Evolutionary conservation across 1,284 basidiomycete genomes (phyloP).

Genomic region (Rhodotorula sp.): DNA sequence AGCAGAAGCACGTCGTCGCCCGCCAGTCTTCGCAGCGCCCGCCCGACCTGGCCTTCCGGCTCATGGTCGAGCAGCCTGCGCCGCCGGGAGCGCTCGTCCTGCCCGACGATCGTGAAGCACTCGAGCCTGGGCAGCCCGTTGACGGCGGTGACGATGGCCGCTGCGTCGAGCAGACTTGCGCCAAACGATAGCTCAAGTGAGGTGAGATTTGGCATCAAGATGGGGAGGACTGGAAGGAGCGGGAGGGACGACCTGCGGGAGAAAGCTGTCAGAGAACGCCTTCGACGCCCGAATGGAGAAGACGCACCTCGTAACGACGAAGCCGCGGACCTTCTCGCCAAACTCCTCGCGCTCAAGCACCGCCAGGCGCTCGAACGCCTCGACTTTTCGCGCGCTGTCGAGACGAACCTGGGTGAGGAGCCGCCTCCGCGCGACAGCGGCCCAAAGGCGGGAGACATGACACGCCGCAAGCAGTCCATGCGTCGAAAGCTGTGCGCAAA

Average conservation of each 20-base stretch:
- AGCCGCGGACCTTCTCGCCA: background rate
- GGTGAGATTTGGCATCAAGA: background rate
- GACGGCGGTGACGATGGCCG: background rate
- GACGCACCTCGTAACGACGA: slow-evolving; percentile 4
- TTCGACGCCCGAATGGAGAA: rapidly evolving
- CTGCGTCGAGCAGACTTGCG: background rate
- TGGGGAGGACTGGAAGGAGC: slow-evolving; percentile 1
- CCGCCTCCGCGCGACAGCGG: background rate
- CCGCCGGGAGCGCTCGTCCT: slow-evolving; percentile 4
- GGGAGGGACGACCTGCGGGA: slow-evolving; percentile 6
- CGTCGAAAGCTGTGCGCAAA: background rate
- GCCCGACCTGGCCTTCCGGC: slow-evolving; percentile 13
- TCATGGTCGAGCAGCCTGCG: background rate
- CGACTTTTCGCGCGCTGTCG: background rate
- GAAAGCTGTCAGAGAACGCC: too few species aligned
- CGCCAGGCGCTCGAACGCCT: slow-evolving; percentile 1
- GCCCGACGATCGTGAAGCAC: slow-evolving; percentile 4
- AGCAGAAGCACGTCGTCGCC: background rate
- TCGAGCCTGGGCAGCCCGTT: background rate
- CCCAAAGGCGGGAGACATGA: background rate
- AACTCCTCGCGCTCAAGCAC: background rate
- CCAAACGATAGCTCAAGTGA: background rate
- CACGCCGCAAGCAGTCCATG: background rate
- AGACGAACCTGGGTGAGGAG: slow-evolving; percentile 6
- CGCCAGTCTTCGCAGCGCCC: slow-evolving; percentile 1